Conservation (phyloP, 805 yeast genomes). For the Hanseniaspora lindneri region DNA sequence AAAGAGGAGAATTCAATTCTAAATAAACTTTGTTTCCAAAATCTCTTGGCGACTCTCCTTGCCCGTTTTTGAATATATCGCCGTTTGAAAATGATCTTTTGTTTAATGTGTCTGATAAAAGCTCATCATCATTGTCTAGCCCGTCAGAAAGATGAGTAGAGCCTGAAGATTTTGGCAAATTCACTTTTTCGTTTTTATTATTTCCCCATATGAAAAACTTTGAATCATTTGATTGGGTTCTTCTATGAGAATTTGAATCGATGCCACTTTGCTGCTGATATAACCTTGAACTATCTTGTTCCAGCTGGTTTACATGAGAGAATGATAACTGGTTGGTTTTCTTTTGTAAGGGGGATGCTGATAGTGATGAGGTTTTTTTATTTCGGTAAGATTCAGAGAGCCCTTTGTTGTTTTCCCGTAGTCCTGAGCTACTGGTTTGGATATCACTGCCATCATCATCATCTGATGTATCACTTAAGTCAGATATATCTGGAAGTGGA, state of each 20-base stretch:
- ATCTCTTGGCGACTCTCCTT: conserved; percentile 7
- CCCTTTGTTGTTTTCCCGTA: too few relatives aligned
- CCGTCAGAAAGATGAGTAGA: too few relatives aligned
- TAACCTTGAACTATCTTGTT: conserved; percentile 18
- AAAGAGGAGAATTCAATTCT: conserved; percentile 28
- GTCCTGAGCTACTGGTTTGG: neutral
- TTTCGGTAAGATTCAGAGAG: neutral
- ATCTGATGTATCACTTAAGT: conserved; percentile 41
- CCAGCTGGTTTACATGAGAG: neutral
- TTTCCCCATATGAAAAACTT: conserved; percentile 11
- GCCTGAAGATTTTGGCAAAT: too few relatives aligned
- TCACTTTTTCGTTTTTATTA: too few relatives aligned
- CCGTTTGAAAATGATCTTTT: neutral
- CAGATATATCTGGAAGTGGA: conserved; percentile 54
- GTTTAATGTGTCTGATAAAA: conserved; percentile 11
- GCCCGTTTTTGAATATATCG: conserved; percentile 7
- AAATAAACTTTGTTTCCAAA: conserved; percentile 28
- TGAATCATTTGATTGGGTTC: conserved; percentile 12
- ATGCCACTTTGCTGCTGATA: too few relatives aligned
- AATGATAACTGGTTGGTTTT: neutral
- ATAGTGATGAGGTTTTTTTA: neutral
- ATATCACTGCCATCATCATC: conserved; percentile 23
- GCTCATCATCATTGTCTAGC: conserved; percentile 13
- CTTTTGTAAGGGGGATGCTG: neutral
- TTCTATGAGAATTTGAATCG: neutral